Evolutionary conservation across 208 protist species (phyloP), one percentile per base, ranked within the genome.

Genomic region (Kentomonas sorsogonicus): DNA sequence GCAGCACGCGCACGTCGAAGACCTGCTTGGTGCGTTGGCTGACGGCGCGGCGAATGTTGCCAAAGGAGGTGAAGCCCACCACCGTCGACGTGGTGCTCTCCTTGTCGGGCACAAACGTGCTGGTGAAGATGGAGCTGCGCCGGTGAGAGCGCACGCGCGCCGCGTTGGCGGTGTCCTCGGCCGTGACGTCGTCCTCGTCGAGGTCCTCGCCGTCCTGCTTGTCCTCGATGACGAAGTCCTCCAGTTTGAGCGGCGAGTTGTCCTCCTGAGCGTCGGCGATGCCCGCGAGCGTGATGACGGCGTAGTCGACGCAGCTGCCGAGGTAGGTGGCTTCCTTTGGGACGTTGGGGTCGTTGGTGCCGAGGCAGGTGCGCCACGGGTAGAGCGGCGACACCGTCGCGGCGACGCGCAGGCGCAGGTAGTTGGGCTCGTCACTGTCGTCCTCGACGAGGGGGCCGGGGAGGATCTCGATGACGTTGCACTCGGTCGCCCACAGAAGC

Each of bases 401-500:
- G 48, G 65, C 79, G 33, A 84, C 72, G 27, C 69, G 67, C 34
- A 93, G 66, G 3, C 55, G 61, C 57, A 80, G 58, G 58, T 81
- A 82, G 3, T 33, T 44, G 27, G 56, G 38, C 30, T 43, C 41
- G 33, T 46, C 48, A 13, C 48, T 45, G 20, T 27, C 36, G 27
- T 45, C 61, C 10, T 53, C 63, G 34, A 71, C 63, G 20, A 59
- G 52, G 26, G 53, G 38, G 27, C 43, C 13, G 15, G 57, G 57
- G 31, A 53, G 41, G 44, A 76, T 63, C 31, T 79, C 69, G 10
- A 79, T 66, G 53, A 88, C 83, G 65, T 90, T 86, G 69, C 81
- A 82, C 69, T 90, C 82, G 36, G 77, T 89, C 34, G 83, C 80
- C 83, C 86, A 93, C 31, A 93, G 64, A 6, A 93, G 67, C 29